Conservation (phyloP, 768 basidiomycete genomes). For the Podaxis carcinomalis region DNA sequence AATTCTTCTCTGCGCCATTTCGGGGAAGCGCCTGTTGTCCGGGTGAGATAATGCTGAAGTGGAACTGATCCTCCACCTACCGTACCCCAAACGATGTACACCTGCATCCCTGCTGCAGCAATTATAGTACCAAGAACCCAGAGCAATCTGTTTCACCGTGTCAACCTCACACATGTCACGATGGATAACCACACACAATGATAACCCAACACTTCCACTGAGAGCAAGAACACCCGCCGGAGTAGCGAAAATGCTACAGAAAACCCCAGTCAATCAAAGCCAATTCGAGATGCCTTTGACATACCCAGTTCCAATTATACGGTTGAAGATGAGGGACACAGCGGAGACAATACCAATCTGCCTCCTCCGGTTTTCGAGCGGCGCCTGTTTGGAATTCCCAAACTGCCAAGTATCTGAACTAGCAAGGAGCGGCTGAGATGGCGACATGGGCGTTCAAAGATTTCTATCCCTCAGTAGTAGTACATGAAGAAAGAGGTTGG, state of each 20-base stretch:
- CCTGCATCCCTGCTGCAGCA: conserved; percentile 30
- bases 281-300: conserved; percentile 3
- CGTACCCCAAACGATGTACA: conserved; percentile 32
- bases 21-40: conserved; percentile 45
- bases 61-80: conserved; percentile 16
- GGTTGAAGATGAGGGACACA: conserved; percentile 34
- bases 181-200: conserved; percentile 21
- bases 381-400: background rate
- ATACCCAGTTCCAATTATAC: conserved; percentile 35
- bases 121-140: conserved; percentile 33
- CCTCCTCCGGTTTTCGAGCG: background rate
- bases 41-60: background rate
- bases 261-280: background rate
- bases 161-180: background rate
- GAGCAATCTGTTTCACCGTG: conserved; percentile 20
- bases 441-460: background rate
- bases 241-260: conserved; percentile 34
- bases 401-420: background rate
- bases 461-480: background rate
- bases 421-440: background rate
- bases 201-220: conserved; percentile 38
- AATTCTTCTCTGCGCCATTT: conserved; percentile 71
- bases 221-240: conserved; percentile 33
- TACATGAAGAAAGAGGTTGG: background rate
- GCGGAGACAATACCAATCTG: conserved; percentile 27